Evolutionary conservation across 169 alveolate genomes (phyloP), one percentile per base, ranked within the genome.

Genomic region (Neospora caninum): DNA sequence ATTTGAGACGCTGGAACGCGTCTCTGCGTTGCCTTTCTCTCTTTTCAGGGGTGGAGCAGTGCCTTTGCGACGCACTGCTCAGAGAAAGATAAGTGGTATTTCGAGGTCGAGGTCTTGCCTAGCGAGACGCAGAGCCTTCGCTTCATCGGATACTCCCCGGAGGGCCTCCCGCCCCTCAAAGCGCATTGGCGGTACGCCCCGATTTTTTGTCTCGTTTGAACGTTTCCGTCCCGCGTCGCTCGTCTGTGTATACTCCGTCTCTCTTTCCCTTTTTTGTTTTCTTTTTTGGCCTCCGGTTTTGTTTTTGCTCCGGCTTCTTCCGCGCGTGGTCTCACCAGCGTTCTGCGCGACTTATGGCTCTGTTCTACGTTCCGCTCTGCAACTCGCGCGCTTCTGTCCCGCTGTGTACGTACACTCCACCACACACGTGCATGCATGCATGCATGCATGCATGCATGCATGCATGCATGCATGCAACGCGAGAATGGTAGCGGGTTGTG

Each of bases 61-160:
- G 93, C 88, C 84, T 91, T 94, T 36, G 96, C 94, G 49, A 94
- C 96, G 91, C 96, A 94, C 91, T 92, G 94, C 80, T 87, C 94
- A 58, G 93, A 89, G 88, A 94, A 92, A 27, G 96, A 94, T 49
- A 58, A 86, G 49, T 94, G 67, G 92, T 94, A 89, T 84, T 91
- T 94, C 91, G 94, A 92, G 80, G 95, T 84, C 39, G 92, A 82
- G 58, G 88, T 84, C 34, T 92, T 92, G 73, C 49, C 43, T 20
- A 58, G 88, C 29, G 80, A 83, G 42, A 42, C 87, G 6, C 69
- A 42, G 38, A 39, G 42, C 22, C 88, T 92, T 64, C 92, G 54
- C 7, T 92, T 92, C 70, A 42, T 82, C 10, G 95, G 95, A 31
- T 91, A 80, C 53, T 82, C 94, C 53, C 86, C 83, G 38, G 94